Percentiles rank a stretch among this genome's conserved stretches.
Conservation (phyloP, 1,284 basidiomycete species). For the Lentinula novae-zelandiae region DNA sequence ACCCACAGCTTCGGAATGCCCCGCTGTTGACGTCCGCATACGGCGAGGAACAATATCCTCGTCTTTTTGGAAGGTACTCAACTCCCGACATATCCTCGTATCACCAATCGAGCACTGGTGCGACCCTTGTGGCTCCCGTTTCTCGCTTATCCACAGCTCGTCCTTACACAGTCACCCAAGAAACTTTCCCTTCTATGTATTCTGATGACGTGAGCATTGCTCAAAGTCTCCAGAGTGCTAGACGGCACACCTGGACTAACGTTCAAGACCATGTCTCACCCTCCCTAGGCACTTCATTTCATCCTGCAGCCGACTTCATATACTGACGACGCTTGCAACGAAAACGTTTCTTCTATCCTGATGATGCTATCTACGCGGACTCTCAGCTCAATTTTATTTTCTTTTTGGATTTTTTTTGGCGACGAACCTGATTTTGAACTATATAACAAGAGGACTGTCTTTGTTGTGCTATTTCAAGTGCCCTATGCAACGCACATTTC, state of each 20-base stretch:
- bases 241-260: constrained; percentile 8
- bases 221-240: constrained; percentile 6
- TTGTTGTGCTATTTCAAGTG: background rate
- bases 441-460: background rate
- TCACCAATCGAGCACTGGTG: background rate
- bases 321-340: background rate
- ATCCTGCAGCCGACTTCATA: background rate
- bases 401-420: background rate
- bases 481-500: background rate
- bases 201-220: constrained; percentile 11
- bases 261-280: background rate
- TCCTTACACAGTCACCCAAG: constrained; percentile 4
- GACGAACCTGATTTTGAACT: background rate
- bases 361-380: background rate
- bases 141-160: background rate
- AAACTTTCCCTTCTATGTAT: constrained; percentile 3
- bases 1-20: background rate
- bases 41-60: background rate
- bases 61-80: background rate
- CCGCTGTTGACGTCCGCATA: background rate
- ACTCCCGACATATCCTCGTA: background rate
- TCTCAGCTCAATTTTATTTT: background rate
- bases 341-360: background rate
- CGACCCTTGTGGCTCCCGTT: background rate
- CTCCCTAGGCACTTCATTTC: background rate